A percentile compares a stretch with the other conserved stretches of the same genome.
Conservation (phyloP, 1,139 yeast species). For the Entelexis paramagnoliae region DNA sequence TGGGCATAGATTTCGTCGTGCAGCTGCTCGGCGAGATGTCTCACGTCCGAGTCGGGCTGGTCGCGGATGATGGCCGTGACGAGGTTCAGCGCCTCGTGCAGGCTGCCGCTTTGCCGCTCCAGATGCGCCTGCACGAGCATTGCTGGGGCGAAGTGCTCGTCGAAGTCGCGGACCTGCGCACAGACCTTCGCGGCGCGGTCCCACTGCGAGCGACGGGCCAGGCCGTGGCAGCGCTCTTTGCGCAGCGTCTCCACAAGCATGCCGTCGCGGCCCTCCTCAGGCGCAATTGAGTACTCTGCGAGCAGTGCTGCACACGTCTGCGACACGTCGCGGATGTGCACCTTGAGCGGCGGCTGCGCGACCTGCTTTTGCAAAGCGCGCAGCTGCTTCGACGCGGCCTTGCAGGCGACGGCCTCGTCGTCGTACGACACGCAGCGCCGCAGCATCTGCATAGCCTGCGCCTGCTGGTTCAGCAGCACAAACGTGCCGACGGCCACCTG, state of each 20-base stretch:
- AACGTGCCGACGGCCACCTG: slow-evolving; percentile 29
- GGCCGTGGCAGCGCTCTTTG: slow-evolving; percentile 42
- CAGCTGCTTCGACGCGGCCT: slow-evolving; percentile 40
- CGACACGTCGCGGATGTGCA: slow-evolving; percentile 27
- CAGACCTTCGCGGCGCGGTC: slow-evolving; percentile 35
- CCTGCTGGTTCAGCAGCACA: slow-evolving; percentile 44
- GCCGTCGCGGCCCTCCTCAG: slow-evolving; percentile 18
- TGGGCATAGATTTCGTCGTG: slow-evolving; percentile 46
- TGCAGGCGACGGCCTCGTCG: slow-evolving; percentile 53
- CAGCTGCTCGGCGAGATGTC: slow-evolving; percentile 32
- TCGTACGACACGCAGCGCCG: slow-evolving; percentile 58
- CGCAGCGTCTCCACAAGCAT: slow-evolving; percentile 32
- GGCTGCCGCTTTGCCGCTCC: slow-evolving; percentile 37
- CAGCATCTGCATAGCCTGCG: slow-evolving; percentile 41
- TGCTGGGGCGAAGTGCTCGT: slow-evolving; percentile 40
- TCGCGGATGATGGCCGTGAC: slow-evolving; percentile 33
- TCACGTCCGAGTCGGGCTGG: slow-evolving; percentile 35
- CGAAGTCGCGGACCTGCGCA: slow-evolving; percentile 29
- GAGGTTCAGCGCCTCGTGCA: slow-evolving; percentile 37
- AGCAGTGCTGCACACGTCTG: slow-evolving; percentile 18
- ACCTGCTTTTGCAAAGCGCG: slow-evolving; percentile 33
- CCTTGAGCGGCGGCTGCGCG: slow-evolving; percentile 31
- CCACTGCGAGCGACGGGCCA: slow-evolving; percentile 32
- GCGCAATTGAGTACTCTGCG: slow-evolving; percentile 12
- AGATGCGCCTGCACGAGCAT: slow-evolving; percentile 39